A percentile compares a stretch with the other conserved stretches of the same genome.
These are phyloP conservation scores for Blastomyces silverae DNA, from an alignment of 2,329 filamentous ascomycete genomes.

Conservation along the genomic window DNA sequence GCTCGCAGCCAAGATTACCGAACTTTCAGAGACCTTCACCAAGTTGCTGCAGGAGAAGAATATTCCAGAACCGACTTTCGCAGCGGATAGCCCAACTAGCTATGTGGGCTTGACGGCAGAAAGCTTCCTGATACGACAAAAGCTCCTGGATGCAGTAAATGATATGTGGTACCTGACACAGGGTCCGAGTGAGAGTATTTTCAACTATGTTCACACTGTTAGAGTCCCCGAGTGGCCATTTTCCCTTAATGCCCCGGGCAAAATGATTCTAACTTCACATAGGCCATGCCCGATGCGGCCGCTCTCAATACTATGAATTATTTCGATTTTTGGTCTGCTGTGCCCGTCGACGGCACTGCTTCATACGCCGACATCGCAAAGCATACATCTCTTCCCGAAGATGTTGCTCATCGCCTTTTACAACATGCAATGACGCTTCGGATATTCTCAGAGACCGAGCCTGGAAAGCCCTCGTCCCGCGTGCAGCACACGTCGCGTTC, in stretches of 20 bases:
- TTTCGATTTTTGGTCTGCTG: slow-evolving; percentile 49
- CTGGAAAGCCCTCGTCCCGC: slow-evolving; percentile 13
- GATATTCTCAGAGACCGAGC: slow-evolving; percentile 26
- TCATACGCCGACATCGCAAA: slow-evolving; percentile 40
- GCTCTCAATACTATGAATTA: slow-evolving; percentile 46
- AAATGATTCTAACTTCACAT: neutral
- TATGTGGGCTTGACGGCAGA: slow-evolving; percentile 41
- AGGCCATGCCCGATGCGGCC: slow-evolving; percentile 43
- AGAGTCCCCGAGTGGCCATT: neutral
- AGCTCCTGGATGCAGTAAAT: slow-evolving; percentile 42
- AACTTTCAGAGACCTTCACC: slow-evolving; percentile 16
- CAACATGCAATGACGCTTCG: slow-evolving; percentile 38
- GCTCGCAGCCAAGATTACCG: slow-evolving; percentile 16
- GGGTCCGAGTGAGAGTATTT: slow-evolving; percentile 48
- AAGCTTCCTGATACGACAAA: slow-evolving; percentile 42
- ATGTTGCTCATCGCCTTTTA: slow-evolving; percentile 37
- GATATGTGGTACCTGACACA: slow-evolving; percentile 45
- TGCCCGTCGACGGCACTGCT: slow-evolving; percentile 44
- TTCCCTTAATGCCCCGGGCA: neutral
- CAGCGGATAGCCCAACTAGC: slow-evolving; percentile 40
- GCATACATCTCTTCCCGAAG: slow-evolving; percentile 35
- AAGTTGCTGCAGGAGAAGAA: slow-evolving; percentile 34
- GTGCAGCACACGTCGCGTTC: slow-evolving; percentile 17
- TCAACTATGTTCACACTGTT: slow-evolving; percentile 23
- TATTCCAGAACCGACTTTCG: slow-evolving; percentile 40